Evolutionary conservation across 2,329 filamentous ascomycete species (phyloP).

Genomic region (Teratosphaeriaceae sp.): DNA sequence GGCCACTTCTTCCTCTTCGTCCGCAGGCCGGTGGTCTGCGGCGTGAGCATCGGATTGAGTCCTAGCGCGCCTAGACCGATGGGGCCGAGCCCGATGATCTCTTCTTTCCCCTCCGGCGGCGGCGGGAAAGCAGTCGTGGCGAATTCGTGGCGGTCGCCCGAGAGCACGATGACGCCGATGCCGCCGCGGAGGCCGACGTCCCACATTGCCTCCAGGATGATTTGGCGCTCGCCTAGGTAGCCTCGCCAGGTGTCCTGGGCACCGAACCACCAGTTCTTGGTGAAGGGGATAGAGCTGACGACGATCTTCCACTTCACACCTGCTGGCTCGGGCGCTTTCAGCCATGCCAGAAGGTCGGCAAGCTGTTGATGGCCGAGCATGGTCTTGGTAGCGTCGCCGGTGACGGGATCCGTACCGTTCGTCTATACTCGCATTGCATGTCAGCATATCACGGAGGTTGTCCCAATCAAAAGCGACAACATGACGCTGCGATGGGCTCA

Average conservation of each 20-base stretch:
- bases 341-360: constrained; percentile 69
- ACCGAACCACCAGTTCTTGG: constrained; percentile 93
- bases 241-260: constrained; percentile 90
- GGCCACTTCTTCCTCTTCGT: constrained; percentile 45
- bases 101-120: constrained; percentile 44
- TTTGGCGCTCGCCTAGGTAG: constrained; percentile 71
- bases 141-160: constrained; percentile 94
- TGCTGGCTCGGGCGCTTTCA: constrained; percentile 62
- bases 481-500: too few species aligned
- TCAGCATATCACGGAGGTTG: too few species aligned
- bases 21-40: constrained; percentile 7
- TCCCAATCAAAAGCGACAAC: too few species aligned
- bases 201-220: constrained; percentile 88
- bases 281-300: constrained; percentile 86
- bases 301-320: constrained; percentile 93
- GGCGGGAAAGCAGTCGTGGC: constrained; percentile 72
- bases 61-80: constrained; percentile 18
- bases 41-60: constrained; percentile 5
- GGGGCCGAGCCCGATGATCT: constrained; percentile 22
- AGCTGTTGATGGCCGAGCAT: constrained; percentile 83
- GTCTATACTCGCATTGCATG: too few species aligned
- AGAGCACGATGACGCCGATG: constrained; percentile 75
- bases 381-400: constrained; percentile 52
- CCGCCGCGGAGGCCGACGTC: constrained; percentile 63
- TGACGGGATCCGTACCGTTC: constrained; percentile 51